Percentiles rank a stretch among this genome's conserved stretches.
phyloP scores from a whole-genome alignment of 164 flowering plant genomes.

The Sextonia rubra region DNA sequence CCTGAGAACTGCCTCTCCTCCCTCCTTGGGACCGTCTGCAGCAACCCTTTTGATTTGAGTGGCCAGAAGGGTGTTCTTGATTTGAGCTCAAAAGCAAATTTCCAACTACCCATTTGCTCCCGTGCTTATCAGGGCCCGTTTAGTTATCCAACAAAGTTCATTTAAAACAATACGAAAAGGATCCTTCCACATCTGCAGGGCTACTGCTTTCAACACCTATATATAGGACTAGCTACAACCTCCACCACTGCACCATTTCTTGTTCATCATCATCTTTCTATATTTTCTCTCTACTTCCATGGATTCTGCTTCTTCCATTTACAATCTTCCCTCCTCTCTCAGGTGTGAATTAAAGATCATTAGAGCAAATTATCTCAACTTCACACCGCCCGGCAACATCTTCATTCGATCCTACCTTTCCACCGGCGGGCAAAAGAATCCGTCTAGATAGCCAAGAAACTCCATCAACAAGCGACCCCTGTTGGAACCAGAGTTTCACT shows the following conservation, averaged over 20 bases:
- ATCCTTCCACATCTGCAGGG: background rate
- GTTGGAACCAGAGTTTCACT: slow-evolving; percentile 45
- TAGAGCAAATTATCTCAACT: slow-evolving; percentile 46
- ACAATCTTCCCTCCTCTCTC: slow-evolving; percentile 8
- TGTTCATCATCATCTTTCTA: no score
- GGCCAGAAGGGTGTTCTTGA: slow-evolving; percentile 33
- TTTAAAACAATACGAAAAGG: background rate
- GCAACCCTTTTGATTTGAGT: slow-evolving; percentile 40
- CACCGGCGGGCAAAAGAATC: slow-evolving; percentile 39
- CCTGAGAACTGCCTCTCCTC: slow-evolving; percentile 45
- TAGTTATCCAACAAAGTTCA: no score
- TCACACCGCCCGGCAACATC: slow-evolving; percentile 19
- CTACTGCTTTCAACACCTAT: background rate
- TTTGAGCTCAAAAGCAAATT: slow-evolving; percentile 36
- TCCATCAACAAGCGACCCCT: slow-evolving; percentile 21
- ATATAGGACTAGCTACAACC: no score
- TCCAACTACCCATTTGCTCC: slow-evolving; percentile 26
- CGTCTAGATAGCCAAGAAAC: slow-evolving; percentile 41
- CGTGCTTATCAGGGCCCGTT: background rate
- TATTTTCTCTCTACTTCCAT: no score
- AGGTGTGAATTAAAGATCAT: slow-evolving; percentile 43
- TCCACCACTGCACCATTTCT: background rate
- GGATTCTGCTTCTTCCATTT: no score
- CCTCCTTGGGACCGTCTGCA: slow-evolving; percentile 34
- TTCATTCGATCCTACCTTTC: slow-evolving; percentile 58